Base-by-base conservation (phyloP, 257 asterid species). In the Leonotis leonurus region DNA sequence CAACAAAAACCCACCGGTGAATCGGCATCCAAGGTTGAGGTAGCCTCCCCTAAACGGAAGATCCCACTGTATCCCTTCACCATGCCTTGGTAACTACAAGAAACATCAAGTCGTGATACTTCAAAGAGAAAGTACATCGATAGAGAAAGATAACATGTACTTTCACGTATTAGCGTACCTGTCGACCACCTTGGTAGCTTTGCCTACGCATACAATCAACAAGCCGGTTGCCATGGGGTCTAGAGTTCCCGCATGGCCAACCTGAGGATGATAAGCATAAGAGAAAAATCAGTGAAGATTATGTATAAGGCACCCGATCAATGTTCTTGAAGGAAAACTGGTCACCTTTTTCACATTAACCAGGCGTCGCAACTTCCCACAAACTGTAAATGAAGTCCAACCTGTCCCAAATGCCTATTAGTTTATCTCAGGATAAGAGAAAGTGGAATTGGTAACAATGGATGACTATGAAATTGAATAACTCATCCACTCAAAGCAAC, bases 181-280 rank as follows among this genome's bases (percentile, higher is more conserved):
- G 40, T 87, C 99, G 43, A 87, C 99, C 67, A 78, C 48, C 80
- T 92, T 92, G 50, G 99, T 92, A 30, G 99, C 95, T 89, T 85
- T 92, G 69, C 99, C 99, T 61, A 92, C 72, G 35, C 99, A 92
- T 37, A 92, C 97, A 63, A 92, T 89, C 83, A 92, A 70, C 66
- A 92, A 80, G 60, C 99, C 99, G 46, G 97, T 89, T 16, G 99
- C 97, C 99, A 92, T 92, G 26, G 99, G 99, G 85, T 92, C 99
- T 20, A 92, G 86, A 21, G 99, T 92, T 61, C 99, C 99, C 40
- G 99, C 99, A 85, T 92, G 99, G 24, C 99, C 99, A 32, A 92
- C 99, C 99, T 92, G 72, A n/a, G 56, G 66, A 48, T 48, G 59
- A 63, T 3, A 36, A 56, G 61, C 59, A 56, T 21, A 40, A 49